Evolutionary conservation across 2,329 filamentous ascomycete species (phyloP).

Genomic region (Fusarium coffeatum): DNA sequence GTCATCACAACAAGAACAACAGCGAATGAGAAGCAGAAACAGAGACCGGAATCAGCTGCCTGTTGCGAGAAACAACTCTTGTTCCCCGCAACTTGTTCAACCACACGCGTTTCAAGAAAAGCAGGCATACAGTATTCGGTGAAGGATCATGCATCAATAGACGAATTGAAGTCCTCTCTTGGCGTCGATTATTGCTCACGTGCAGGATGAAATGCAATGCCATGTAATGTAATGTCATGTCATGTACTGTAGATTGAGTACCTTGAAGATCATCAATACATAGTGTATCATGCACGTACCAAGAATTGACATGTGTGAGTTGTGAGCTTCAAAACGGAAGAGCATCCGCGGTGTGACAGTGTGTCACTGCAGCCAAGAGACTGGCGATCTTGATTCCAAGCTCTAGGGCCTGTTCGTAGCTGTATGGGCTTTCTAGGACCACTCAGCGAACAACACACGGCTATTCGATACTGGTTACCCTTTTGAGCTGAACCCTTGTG

Average conservation of each 20-base stretch:
- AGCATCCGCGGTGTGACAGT: slow-evolving; percentile 37
- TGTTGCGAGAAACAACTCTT: slow-evolving; percentile 12
- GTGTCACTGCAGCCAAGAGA: slow-evolving; percentile 37
- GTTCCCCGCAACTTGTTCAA: slow-evolving; percentile 37
- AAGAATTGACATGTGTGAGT: slow-evolving; percentile 13
- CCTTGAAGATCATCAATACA: slow-evolving; percentile 2
- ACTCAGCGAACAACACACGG: slow-evolving; percentile 45
- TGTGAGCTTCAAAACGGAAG: slow-evolving; percentile 23
- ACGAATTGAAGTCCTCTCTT: slow-evolving; percentile 12
- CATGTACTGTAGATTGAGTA: slow-evolving; percentile 1
- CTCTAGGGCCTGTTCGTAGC: neutral
- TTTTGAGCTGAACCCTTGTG: slow-evolving; percentile 27
- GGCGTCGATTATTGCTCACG: slow-evolving; percentile 7
- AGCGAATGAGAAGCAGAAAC: slow-evolving; percentile 31
- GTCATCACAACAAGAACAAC: slow-evolving; percentile 20
- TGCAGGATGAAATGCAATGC: neutral
- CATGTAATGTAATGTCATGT: neutral
- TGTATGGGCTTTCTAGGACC: slow-evolving; percentile 19
- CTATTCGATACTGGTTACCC: slow-evolving; percentile 31
- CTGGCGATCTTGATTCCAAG: slow-evolving; percentile 10
- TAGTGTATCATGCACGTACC: slow-evolving; percentile 12
- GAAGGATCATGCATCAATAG: slow-evolving; percentile 18
- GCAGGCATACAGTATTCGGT: slow-evolving; percentile 25
- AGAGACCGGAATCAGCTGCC: slow-evolving; percentile 4
- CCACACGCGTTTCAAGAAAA: slow-evolving; percentile 17